Evolutionary conservation across 2,329 filamentous ascomycete genomes (phyloP).

Genomic region (Cladophialophora exuberans): DNA sequence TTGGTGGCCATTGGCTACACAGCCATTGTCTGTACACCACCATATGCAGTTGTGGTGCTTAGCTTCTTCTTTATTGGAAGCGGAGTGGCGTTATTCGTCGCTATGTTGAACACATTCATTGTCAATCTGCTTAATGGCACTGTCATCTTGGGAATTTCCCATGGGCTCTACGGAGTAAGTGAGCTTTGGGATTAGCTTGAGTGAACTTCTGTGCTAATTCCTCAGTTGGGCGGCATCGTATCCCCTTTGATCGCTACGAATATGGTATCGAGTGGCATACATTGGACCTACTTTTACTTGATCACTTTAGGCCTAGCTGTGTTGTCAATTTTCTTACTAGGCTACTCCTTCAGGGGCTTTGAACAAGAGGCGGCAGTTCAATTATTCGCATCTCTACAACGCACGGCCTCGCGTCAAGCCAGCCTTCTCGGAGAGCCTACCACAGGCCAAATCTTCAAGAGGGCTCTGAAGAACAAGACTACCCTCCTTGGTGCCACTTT

Average conservation of each 20-base stretch:
- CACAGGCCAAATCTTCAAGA: constrained; percentile 45
- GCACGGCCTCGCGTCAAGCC: constrained; percentile 46
- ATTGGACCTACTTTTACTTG: constrained; percentile 75
- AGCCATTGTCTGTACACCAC: constrained; percentile 67
- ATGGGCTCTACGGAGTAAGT: constrained; percentile 50
- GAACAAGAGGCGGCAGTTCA: constrained; percentile 61
- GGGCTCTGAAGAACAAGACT: constrained; percentile 56
- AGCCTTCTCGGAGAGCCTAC: constrained; percentile 35
- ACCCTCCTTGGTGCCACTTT: constrained; percentile 77
- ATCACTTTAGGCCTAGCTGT: constrained; percentile 64
- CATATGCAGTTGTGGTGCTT: constrained; percentile 68
- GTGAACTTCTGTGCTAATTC: constrained; percentile 1
- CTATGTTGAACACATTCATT: constrained; percentile 61
- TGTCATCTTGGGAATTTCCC: constrained; percentile 47
- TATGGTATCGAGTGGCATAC: constrained; percentile 63
- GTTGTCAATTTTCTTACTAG: constrained; percentile 60
- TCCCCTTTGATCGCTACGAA: constrained; percentile 76
- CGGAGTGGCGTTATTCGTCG: constrained; percentile 55
- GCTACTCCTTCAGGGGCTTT: constrained; percentile 72
- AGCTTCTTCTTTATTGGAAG: constrained; percentile 70
- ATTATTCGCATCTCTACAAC: constrained; percentile 47
- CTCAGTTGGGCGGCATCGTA: constrained; percentile 58
- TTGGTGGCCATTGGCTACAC: constrained; percentile 65
- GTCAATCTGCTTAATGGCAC: constrained; percentile 57
- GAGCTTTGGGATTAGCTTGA: neutral